Base-by-base conservation (phyloP, 169 alveolate genomes). In the Eimeria falciformis region DNA sequence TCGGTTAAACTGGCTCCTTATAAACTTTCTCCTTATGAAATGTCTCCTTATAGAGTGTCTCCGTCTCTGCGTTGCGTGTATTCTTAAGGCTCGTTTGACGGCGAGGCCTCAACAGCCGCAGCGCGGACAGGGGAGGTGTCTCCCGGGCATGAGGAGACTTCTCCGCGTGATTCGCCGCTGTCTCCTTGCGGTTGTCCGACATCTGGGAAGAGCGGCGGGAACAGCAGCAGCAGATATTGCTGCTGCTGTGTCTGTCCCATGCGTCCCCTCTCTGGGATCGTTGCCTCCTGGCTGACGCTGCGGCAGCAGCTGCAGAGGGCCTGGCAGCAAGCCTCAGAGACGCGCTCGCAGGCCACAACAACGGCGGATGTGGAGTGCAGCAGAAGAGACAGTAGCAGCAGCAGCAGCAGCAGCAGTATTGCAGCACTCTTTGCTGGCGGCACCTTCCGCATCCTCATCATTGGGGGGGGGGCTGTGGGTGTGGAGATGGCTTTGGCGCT, bases 401-500 rank as follows among this genome's bases (percentile, higher is more conserved):
- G 73, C 91, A 47, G 55, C 1, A 55, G 33, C 62, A 5, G 18
- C 21, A 79, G 75, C 55, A 79, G 75, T 75, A 29, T 11, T 12
- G 14, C 29, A 14, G 12, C 18, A 18, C 65, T 56, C 23, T 77
- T 37, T 3, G 58, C 58, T 18, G 56, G 7, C 5, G 27, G 47
- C 5, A 47, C n/a, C 33, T 85, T 45, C 53, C 27, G 47, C 25
- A 71, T 88, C 12, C 84, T 56, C 25, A 37, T 88, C 25, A 83
- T 88, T 4, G 93, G 93, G n/a, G 93, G 81, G 1, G 93, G 93
- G 0, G 88, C 93, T 2, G 93, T 40, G 29, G 88, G 90, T 7
- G 89, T 89, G n/a, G 93, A 89, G 82, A 40, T 89, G 75, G 62
- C 75, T 14, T 71, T 89, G 23, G 81, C 88, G n/a, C 27, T 75